These are phyloP conservation scores for Colletotrichum australisinense DNA, from an alignment of 2,329 filamentous ascomycete species.

Conservation along the genomic window DNA sequence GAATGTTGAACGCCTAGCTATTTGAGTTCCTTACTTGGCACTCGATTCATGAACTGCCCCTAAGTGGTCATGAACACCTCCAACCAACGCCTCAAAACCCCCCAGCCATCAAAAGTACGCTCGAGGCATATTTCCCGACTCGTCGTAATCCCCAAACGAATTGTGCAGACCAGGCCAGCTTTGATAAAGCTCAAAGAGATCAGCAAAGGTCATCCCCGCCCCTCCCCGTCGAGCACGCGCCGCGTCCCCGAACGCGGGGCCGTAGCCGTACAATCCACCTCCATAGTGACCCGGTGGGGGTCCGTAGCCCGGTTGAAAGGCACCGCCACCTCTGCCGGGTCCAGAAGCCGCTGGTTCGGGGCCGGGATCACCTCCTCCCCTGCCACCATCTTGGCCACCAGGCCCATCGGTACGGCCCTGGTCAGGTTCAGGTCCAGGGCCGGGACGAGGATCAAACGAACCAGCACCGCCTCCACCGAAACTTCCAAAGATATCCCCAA, in stretches of 20 bases:
- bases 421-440: too few relatives aligned
- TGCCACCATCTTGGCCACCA: too few relatives aligned
- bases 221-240: not conserved
- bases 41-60: too few relatives aligned
- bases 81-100: too few relatives aligned
- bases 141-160: not conserved
- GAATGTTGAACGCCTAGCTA: too few relatives aligned
- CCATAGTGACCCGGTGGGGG: not conserved
- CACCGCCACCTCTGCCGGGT: not conserved
- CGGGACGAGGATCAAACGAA: not conserved
- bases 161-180: not conserved
- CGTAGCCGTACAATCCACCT: not conserved
- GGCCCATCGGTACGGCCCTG: too few relatives aligned
- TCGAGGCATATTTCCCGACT: not conserved
- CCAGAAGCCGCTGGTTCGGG: not conserved
- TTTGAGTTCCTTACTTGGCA: too few relatives aligned
- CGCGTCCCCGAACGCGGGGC: not conserved
- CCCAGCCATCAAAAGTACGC: too few relatives aligned
- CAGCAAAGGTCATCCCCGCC: conserved; percentile 17
- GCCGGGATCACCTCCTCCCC: not conserved
- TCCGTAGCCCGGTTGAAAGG: not conserved
- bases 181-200: conserved; percentile 6
- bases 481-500: not conserved
- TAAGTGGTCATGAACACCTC: too few relatives aligned
- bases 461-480: not conserved